Evolutionary conservation across 176 grass and related monocot species (phyloP).

Genomic region (Rhipidocladum racemiflorum): DNA sequence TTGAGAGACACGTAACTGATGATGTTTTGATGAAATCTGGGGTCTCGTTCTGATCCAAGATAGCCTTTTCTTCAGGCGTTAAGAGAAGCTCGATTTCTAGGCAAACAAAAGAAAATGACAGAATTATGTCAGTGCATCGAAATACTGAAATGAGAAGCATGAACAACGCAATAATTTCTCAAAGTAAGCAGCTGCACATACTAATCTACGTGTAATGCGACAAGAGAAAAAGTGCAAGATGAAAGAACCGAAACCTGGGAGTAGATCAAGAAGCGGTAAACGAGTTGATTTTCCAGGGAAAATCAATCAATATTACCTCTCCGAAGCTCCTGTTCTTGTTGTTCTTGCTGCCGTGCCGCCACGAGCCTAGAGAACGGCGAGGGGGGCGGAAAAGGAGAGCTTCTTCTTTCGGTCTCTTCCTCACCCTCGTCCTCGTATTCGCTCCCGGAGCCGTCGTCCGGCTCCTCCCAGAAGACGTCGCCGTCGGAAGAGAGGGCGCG

Average conservation of each 20-base stretch:
- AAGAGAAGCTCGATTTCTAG: slow-evolving; percentile 78
- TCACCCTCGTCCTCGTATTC: slow-evolving; percentile 45
- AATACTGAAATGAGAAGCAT: not conserved
- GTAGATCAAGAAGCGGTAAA: not conserved
- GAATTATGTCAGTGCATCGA: not conserved
- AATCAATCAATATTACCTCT: not conserved
- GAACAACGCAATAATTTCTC: not conserved
- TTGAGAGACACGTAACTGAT: slow-evolving; percentile 53
- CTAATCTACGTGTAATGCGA: not conserved
- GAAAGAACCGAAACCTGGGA: not conserved
- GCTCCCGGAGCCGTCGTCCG: slow-evolving; percentile 54
- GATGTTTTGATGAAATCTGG: slow-evolving; percentile 60
- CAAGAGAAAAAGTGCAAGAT: not conserved
- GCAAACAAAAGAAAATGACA: not conserved
- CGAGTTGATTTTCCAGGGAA: not conserved
- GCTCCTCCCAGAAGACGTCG: slow-evolving; percentile 67
- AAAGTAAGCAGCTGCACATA: not conserved
- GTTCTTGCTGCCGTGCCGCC: slow-evolving; percentile 32
- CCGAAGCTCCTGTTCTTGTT: slow-evolving; percentile 1
- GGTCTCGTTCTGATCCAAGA: slow-evolving; percentile 59
- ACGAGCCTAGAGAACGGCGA: slow-evolving; percentile 16
- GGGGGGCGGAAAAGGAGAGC: not conserved
- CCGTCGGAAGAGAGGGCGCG: slow-evolving; percentile 3
- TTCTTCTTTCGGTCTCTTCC: not conserved
- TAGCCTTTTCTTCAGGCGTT: slow-evolving; percentile 73